phyloP scores from a whole-genome alignment of 1,284 basidiomycete species.

The Athelia psychrophila region DNA sequence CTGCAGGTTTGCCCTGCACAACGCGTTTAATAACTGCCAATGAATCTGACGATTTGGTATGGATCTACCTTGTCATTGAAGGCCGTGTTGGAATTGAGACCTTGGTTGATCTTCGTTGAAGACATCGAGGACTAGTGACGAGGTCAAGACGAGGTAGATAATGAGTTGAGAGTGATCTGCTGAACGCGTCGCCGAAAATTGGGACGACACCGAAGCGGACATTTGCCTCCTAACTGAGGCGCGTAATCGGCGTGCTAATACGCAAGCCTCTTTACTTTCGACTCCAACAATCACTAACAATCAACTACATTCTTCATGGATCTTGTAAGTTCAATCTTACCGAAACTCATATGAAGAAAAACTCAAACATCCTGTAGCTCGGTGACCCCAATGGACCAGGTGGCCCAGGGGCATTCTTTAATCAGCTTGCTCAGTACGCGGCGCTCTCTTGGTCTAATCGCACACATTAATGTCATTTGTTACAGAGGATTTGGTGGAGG shows the following conservation, averaged over 20 bases:
- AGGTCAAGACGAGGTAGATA: too few species aligned
- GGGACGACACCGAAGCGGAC: too few species aligned
- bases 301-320: constrained; percentile 42
- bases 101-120: constrained; percentile 27
- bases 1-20: constrained; percentile 84
- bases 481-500: constrained; percentile 52
- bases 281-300: constrained; percentile 12
- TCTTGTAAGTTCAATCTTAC: constrained; percentile 46
- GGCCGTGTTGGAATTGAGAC: constrained; percentile 62
- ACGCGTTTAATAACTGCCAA: constrained; percentile 22
- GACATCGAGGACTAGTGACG: constrained; percentile 31
- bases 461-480: constrained; percentile 9
- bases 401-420: constrained; percentile 50
- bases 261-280: constrained; percentile 3
- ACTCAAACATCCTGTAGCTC: constrained; percentile 32
- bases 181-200: too few species aligned
- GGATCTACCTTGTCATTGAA: constrained; percentile 78
- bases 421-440: constrained; percentile 59
- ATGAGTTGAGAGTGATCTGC: too few species aligned
- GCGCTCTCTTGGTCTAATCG: constrained; percentile 4
- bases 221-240: too few species aligned
- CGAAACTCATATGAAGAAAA: constrained; percentile 13
- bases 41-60: not conserved
- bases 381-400: constrained; percentile 52
- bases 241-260: too few species aligned